phyloP scores from a whole-genome alignment of 176 grass and related monocot genomes.

The Oryza longistaminata region DNA sequence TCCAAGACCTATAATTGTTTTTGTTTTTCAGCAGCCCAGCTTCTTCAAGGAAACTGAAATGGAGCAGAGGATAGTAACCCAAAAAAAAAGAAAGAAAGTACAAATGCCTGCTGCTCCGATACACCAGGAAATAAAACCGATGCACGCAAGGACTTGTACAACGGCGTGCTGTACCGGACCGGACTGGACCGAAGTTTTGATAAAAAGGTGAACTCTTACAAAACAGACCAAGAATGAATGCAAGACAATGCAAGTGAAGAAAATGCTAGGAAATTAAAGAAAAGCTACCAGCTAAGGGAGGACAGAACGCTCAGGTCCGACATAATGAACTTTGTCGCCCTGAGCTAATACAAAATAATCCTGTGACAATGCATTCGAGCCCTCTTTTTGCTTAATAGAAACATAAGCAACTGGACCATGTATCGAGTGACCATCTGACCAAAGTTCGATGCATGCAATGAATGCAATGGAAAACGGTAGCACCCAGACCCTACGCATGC shows the following conservation, averaged over 20 bases:
- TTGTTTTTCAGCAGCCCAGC: constrained; percentile 33
- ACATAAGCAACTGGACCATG: constrained; percentile 33
- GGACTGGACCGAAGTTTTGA: constrained; percentile 28
- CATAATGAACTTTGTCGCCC: constrained; percentile 40
- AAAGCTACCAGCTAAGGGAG: constrained; percentile 20
- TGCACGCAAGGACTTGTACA: constrained; percentile 35
- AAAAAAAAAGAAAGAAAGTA: constrained; percentile 20
- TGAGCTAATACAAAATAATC: constrained; percentile 54
- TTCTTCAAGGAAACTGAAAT: constrained; percentile 11
- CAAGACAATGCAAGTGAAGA: constrained; percentile 54
- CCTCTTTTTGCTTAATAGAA: constrained; percentile 35
- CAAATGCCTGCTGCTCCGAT: constrained; percentile 19
- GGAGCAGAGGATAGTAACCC: constrained; percentile 32
- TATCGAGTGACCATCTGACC: constrained; percentile 46
- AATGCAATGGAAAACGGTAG: constrained; percentile 41
- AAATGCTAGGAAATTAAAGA: constrained; percentile 23
- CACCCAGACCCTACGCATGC: constrained; percentile 30
- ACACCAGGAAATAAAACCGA: constrained; percentile 41
- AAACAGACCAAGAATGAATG: constrained; percentile 54
- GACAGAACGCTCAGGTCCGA: constrained; percentile 7
- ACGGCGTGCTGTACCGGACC: background rate
- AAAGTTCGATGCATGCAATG: constrained; percentile 50
- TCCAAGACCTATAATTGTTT: constrained; percentile 35
- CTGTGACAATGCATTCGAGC: constrained; percentile 22
- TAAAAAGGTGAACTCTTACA: constrained; percentile 48